Base-by-base conservation (phyloP, 1,284 basidiomycete genomes). In the Tremellales sp. region DNA sequence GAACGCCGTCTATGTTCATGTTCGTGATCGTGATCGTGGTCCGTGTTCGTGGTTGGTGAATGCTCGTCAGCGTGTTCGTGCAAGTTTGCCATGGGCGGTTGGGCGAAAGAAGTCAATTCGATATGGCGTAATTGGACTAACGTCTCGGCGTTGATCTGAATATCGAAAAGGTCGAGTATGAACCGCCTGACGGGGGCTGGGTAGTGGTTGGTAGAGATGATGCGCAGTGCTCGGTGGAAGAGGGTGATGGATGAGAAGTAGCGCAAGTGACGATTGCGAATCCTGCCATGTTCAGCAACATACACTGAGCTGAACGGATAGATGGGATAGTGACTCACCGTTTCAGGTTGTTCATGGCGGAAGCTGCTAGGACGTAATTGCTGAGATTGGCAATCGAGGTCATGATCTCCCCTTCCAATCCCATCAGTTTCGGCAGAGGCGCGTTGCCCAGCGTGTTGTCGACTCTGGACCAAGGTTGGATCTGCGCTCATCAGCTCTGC, bases 361-460 rank as follows among this genome's bases (percentile, higher is more conserved):
- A 82, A 58, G 93, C 93, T 3, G 93, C 92, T 48, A 98, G 86
- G 46, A 98, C 92, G 22, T 93, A 90, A 64, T 98, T 99, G 41
- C 89, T 86, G 35, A 98, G 78, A 67, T 97, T 97, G 61, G 93
- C 86, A 43, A 99, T 88, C 8, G 89, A 85, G 4, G 85, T 84
- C 62, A 94, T 81, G 27, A 93, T 85, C 58, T 94, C 88, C n/a
- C 84, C 79, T 63, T 97, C 91, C 37, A 83, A 76, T 48, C 85
- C 83, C 2, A 80, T 78, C 2, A 83, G 81, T 3, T 86, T 82
- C 6, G 85, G 82, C 51, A 83, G 76, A 19, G 82, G 56, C 58
- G 67, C 73, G 48, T 81, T 78, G 22, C 74, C 72, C 3, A 52
- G 31, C 8, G 49, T 43, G 3, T 53, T 35, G 11, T 60, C 44